Evolutionary conservation across 2,329 filamentous ascomycete genomes (phyloP).

Genomic region (Paramyrothecium roridum): DNA sequence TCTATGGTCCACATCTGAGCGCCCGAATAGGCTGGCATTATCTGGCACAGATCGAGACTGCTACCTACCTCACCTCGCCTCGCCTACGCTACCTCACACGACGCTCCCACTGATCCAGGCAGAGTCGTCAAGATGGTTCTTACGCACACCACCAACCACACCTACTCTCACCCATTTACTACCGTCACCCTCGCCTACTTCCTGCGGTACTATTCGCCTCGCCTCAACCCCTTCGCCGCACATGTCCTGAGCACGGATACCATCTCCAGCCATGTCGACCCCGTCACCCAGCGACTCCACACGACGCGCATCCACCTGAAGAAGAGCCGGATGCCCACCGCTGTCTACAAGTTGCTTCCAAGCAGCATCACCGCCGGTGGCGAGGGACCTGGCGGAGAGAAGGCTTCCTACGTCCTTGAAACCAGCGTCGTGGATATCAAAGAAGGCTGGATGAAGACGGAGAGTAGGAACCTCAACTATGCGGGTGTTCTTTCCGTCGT

Average conservation of each 20-base stretch:
- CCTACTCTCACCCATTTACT: slow-evolving; percentile 77
- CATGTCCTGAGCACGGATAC: slow-evolving; percentile 84
- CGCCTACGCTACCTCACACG: too few relatives aligned
- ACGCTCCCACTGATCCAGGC: too few relatives aligned
- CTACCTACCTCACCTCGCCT: too few relatives aligned
- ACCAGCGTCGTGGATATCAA: slow-evolving; percentile 75
- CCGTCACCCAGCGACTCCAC: slow-evolving; percentile 68
- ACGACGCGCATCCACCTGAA: slow-evolving; percentile 81
- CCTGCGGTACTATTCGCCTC: slow-evolving; percentile 72
- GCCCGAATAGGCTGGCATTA: too few relatives aligned
- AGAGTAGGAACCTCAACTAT: slow-evolving; percentile 79
- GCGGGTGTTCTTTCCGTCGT: slow-evolving; percentile 76
- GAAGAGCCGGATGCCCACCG: slow-evolving; percentile 71
- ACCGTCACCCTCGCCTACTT: slow-evolving; percentile 88
- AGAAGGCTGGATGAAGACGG: slow-evolving; percentile 79
- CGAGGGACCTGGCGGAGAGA: slow-evolving; percentile 46
- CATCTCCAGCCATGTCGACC: slow-evolving; percentile 71
- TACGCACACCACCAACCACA: slow-evolving; percentile 64
- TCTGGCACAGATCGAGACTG: too few relatives aligned
- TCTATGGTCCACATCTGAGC: too few relatives aligned
- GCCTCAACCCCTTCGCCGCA: slow-evolving; percentile 73
- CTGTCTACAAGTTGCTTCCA: slow-evolving; percentile 73
- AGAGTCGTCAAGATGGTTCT: slow-evolving; percentile 49
- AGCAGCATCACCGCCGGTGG: slow-evolving; percentile 63
- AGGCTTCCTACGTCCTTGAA: slow-evolving; percentile 78